Evolutionary conservation across 768 basidiomycete species (phyloP), one percentile per base, ranked within the genome.

Genomic region (Hericium coralloides): DNA sequence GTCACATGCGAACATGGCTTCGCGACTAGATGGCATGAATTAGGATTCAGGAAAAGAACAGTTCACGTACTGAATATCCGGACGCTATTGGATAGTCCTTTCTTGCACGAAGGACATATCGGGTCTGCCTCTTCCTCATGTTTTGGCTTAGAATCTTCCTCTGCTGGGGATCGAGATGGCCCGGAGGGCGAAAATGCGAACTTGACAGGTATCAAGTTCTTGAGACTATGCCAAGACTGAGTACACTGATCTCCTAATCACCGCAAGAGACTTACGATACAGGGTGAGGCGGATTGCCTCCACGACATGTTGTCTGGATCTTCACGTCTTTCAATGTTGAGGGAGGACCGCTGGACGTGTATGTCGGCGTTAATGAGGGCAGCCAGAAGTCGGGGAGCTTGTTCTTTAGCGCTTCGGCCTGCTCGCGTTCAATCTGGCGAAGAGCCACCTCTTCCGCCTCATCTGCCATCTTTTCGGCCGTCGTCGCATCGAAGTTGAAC

Each of bases 381-480:
- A 99, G 76, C 97, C 97, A 99, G 68, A 97, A 99, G 65, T 97
- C 94, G 2, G 97, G 94, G 2, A 98, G 79, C 69, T 98, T 97
- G 58, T 83, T 80, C 58, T 87, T 89, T 56, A 95, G 73, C 3
- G 87, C 80, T 60, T 93, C 92, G 0, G 87, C 86, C 62, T 91
- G 89, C 68, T 97, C 93, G 37, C 78, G 77, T 66, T 93, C 90
- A 49, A 98, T 92, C 64, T 86, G 74, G 36, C 78, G 78, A 51
- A 95, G 72, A 0, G 97, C 97, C 18, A 84, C 85, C 58, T 95
- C 91, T 66, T 98, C 95, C 1, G 93, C 94, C 66, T 92, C 89
- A 23, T 76, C 75, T 31, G 88, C 80, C 22, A 92, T 77, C 37
- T 71, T 73, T 58, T 92, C 87, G 1, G 91, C 86, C 0, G 82